Percentiles rank a stretch among this genome's conserved stretches.
These are phyloP conservation scores for Penicillium expansum DNA, from an alignment of 2,329 filamentous ascomycete genomes.

Conservation along the genomic window DNA sequence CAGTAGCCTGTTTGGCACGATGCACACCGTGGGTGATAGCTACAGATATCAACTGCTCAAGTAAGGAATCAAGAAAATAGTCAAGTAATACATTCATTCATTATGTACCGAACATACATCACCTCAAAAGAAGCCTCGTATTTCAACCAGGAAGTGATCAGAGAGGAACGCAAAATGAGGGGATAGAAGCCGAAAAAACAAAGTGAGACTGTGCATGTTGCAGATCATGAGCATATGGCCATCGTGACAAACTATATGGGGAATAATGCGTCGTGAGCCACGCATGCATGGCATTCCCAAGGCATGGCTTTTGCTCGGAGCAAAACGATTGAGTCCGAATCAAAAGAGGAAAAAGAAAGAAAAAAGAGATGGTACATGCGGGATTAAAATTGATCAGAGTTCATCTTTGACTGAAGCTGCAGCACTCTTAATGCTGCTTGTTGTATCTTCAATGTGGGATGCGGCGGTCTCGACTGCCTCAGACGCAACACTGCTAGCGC, in stretches of 20 bases:
- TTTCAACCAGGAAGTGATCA: conserved; percentile 4
- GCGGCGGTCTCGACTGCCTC: conserved; percentile 38
- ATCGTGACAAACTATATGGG: conserved; percentile 36
- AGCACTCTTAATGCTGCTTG: conserved; percentile 49
- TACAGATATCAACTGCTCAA: background rate
- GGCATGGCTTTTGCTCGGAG: conserved; percentile 6
- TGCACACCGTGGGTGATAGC: background rate
- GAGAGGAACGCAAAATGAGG: conserved; percentile 4
- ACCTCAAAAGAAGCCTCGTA: conserved; percentile 5
- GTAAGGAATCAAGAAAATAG: background rate
- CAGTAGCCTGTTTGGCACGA: background rate
- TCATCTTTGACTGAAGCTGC: conserved; percentile 23
- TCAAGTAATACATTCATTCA: conserved; percentile 3
- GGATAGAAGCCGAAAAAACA: conserved; percentile 14
- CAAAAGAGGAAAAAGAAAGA: conserved; percentile 9
- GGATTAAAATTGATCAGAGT: conserved; percentile 17
- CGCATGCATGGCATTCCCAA: conserved; percentile 16
- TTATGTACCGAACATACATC: conserved; percentile 18
- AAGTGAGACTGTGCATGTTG: conserved; percentile 26
- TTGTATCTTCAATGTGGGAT: conserved; percentile 46
- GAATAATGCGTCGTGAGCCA: conserved; percentile 29
- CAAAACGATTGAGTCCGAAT: conserved; percentile 5
- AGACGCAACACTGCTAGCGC: conserved; percentile 34
- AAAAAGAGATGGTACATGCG: conserved; percentile 1
- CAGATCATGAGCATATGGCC: conserved; percentile 24